Base-by-base conservation (phyloP, 2,329 filamentous ascomycete species). In the Sphaerulina vaccinii region DNA sequence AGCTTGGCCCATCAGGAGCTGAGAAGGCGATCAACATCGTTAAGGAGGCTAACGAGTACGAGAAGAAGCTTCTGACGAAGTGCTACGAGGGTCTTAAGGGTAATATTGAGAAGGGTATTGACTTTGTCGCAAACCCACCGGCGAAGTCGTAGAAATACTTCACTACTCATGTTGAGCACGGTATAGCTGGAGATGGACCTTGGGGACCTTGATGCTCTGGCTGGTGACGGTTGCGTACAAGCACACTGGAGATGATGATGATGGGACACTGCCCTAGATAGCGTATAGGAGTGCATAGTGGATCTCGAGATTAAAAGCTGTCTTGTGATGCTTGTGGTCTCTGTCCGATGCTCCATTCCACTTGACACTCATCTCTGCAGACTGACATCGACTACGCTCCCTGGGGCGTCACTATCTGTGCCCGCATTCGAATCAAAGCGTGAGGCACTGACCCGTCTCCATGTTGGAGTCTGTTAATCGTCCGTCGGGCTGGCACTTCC, bases 71-170 rank as follows among this genome's bases (percentile, higher is more conserved):
- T 60, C 81, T 97, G 65, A 79, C 87, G 66, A 85, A 83, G 68
- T 83, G 81, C 71, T 80, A 88, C 70, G 78, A 82, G 64, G 92
- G 87, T 62, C 83, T 97, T 58, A 87, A 90, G 80, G 86, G 83
- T 77, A 97, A 97, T 79, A 96, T 99, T 71, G 77, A 83, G 69
- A 96, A 97, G 84, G 93, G 93, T 70, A 79, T 96, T 70, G 83
- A 85, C 70, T 99, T 97, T 71, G 86, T 86, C 74, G 81, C 88
- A 79, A 91, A 86, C 81, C 84, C 88, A 71, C 87, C 90, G 70
- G 84, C 90, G 83, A 91, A 91, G 88, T 91, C 84, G 51, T 43
- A 51, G 11, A 3, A 15, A 29, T n/a, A n/a, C n/a, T n/a, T n/a
- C n/a, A n/a, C n/a, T n/a, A n/a, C 15, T 21, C 37, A 9, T 33